Conservation (phyloP, 768 basidiomycete genomes). For the Boletus subcaerulescens region DNA sequence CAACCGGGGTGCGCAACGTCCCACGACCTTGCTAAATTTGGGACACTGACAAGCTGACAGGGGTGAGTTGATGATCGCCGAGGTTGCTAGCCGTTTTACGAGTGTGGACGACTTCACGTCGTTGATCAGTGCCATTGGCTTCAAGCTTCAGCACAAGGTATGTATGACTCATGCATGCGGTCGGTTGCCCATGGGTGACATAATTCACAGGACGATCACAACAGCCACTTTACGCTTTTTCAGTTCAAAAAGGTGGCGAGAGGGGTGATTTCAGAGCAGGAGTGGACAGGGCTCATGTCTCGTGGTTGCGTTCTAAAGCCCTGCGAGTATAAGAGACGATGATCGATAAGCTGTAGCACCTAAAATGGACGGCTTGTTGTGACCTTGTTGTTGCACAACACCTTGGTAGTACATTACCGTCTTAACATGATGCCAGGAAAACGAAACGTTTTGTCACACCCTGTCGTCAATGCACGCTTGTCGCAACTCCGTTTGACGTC, state of each 20-base stretch:
- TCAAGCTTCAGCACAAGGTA: constrained; percentile 69
- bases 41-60: constrained; percentile 36
- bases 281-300: constrained; percentile 56
- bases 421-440: constrained; percentile 32
- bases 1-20: constrained; percentile 62
- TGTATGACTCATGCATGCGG: neutral
- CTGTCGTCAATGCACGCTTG: constrained; percentile 69
- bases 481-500: constrained; percentile 63
- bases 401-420: too few relatives aligned
- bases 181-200: constrained; percentile 1
- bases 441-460: constrained; percentile 62
- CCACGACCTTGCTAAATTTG: neutral
- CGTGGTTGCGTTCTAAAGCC: constrained; percentile 68
- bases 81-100: constrained; percentile 83
- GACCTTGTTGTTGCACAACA: neutral
- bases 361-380: neutral
- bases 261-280: constrained; percentile 46
- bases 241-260: constrained; percentile 67
- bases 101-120: constrained; percentile 63
- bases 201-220: constrained; percentile 62
- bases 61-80: constrained; percentile 82
- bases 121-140: constrained; percentile 67
- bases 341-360: neutral
- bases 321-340: constrained; percentile 91
- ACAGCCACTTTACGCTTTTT: constrained; percentile 84